Evolutionary conservation across 805 yeast species (phyloP), one percentile per base, ranked within the genome.

Genomic region (Cyberlindnera sargentensis): DNA sequence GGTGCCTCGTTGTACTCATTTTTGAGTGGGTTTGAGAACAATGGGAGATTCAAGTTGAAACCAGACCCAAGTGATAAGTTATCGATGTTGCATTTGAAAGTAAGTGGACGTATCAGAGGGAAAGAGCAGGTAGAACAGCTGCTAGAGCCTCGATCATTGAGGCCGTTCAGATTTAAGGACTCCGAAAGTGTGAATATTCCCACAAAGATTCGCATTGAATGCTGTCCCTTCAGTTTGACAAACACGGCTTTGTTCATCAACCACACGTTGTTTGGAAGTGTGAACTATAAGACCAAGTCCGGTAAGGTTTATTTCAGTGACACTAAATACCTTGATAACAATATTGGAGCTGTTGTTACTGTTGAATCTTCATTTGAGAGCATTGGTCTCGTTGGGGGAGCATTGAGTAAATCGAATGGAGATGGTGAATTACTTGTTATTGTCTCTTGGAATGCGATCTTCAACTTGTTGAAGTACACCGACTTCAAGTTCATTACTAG

Each of bases 171-270:
- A 4, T 55, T 56, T 36, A 34, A 31, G 33, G 25, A 35, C 9
- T 11, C 51, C 3, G 32, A 32, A 2, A 25, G 31, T 1, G 43
- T 47, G 8, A 20, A 28, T 4, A 44, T 55, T 6, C 61, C 62
- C 3, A 35, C 51, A 3, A 53, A 44, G 36, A 36, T 55, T 4
- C 26, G 24, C 2, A 44, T 58, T 6, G 48, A 52, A 23, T 53
- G 61, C 30, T 58, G 61, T 30, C 62, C 62, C 1, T 58, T 58
- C 43, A 55, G 61, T 41, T 34, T 57, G n/a, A 58, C 62, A 5
- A 58, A 58, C 43, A 53, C 52, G 20, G 58, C 61, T 1, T 43
- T 58, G 9, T 58, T 58, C 42, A 45, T 52, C 15, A 51, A 50
- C 25, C 59, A 55, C 36, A 45, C 41, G 32, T 26, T 55, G 6